These are phyloP conservation scores for Debaryomyces sp. DNA, from an alignment of 1,139 yeast species.

Conservation along the genomic window DNA sequence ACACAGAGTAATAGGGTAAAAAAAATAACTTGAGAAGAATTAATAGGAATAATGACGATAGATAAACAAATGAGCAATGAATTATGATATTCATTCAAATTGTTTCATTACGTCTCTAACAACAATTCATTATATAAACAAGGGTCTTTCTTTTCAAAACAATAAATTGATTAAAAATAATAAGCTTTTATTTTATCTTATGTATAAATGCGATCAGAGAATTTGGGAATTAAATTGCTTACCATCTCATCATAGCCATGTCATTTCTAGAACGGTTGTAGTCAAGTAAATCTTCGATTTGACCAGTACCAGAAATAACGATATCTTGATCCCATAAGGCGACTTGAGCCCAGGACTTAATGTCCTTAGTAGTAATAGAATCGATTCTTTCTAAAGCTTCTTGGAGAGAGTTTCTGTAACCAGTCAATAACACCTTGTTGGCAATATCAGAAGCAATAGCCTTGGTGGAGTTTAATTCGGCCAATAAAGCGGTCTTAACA, in stretches of 20 bases:
- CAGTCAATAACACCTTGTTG: constrained; percentile 57
- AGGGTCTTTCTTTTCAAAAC: constrained; percentile 7
- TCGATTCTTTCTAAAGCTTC: constrained; percentile 68
- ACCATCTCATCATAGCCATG: constrained; percentile 84
- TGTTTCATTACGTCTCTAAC: constrained; percentile 2
- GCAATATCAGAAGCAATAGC: constrained; percentile 63
- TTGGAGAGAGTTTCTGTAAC: constrained; percentile 60
- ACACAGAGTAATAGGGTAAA: constrained; percentile 6
- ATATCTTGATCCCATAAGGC: constrained; percentile 83
- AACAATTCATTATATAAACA: constrained; percentile 9
- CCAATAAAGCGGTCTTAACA: constrained; percentile 62
- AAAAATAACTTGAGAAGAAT: constrained; percentile 4
- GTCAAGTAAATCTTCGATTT: constrained; percentile 79
- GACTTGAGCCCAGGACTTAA: constrained; percentile 73
- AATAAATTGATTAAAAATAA: constrained; percentile 8
- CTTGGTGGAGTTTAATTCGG: constrained; percentile 46
- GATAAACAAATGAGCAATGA: constrained; percentile 2
- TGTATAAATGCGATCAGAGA: constrained; percentile 11
- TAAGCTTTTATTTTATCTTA: constrained; percentile 7
- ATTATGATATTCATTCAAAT: background rate
- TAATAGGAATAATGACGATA: constrained; percentile 6
- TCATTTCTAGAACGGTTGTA: constrained; percentile 85
- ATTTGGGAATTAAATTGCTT: constrained; percentile 17
- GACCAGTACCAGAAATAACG: constrained; percentile 82
- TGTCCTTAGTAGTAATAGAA: constrained; percentile 58